A percentile compares a stretch with the other conserved stretches of the same genome.
Evolutionary conservation across 225 moss, liverwort and hornwort species (phyloP).

Genomic region (Antitrichia curtipendula): DNA sequence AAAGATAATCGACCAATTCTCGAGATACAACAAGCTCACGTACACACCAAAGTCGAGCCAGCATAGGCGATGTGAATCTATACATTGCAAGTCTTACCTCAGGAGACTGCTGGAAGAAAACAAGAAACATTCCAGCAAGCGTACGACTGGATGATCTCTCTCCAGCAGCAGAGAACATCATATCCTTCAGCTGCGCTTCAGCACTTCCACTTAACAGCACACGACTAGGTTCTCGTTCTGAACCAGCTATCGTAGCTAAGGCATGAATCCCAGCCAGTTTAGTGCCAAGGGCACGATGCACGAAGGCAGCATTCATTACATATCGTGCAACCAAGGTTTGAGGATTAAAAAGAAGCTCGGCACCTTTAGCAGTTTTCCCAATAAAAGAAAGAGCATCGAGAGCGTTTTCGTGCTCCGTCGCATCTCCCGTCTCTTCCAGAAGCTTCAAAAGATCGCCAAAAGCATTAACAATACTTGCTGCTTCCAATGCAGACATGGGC

Average conservation of each 20-base stretch:
- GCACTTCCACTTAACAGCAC: conserved; percentile 49
- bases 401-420: conserved; percentile 63
- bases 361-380: conserved; percentile 55
- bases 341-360: conserved; percentile 54
- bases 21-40: conserved; percentile 37
- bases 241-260: conserved; percentile 55
- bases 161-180: conserved; percentile 58
- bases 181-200: conserved; percentile 53
- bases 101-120: conserved; percentile 41
- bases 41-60: conserved; percentile 51
- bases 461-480: conserved; percentile 36
- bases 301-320: conserved; percentile 55
- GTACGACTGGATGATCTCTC: conserved; percentile 45
- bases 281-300: conserved; percentile 38
- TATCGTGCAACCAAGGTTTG: conserved; percentile 35
- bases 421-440: conserved; percentile 42
- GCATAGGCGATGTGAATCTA: conserved; percentile 37
- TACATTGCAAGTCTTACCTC: conserved; percentile 56
- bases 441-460: conserved; percentile 49
- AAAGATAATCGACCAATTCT: conserved; percentile 41
- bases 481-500: conserved; percentile 50
- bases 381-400: conserved; percentile 73
- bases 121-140: conserved; percentile 51
- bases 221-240: conserved; percentile 42
- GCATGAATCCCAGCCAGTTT: conserved; percentile 76